Base-by-base conservation (phyloP, 2,329 filamentous ascomycete species). In the Claviceps sp. region DNA sequence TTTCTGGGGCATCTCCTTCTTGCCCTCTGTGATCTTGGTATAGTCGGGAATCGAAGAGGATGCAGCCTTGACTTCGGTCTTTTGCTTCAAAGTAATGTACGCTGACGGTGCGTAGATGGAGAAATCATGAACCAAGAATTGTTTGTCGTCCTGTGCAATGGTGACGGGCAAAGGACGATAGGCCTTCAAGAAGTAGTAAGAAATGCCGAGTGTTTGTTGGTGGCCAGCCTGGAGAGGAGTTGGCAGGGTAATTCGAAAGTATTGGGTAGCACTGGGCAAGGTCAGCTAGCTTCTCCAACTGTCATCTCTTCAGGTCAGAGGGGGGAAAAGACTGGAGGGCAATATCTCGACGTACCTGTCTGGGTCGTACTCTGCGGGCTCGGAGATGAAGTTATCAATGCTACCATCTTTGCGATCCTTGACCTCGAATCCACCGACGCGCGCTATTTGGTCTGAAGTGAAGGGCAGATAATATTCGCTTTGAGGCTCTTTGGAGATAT, bases 1-100 rank as follows among this genome's bases (percentile, higher is more conserved):
- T 72, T 88, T 90, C 66, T 87, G 78, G 1, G 91, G 89, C 57
- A 75, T 78, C 57, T 77, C 72, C 59, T 86, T 80, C 51, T 78
- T 74, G 56, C 79, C 82, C 44, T 77, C 78, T 49, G 54, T 63
- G 18, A 94, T 77, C 57, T 79, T 83, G 51, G 88, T 95, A 69
- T 88, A 95, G 64, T 96, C 88, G 53, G 89, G 86, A 30, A 95
- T 77, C 60, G 87, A 84, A 57, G 78, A 72, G 51, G 81, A 85
- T 47, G 86, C 79, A 60, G 95, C 83, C 74, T 96, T 96, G 70
- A 98, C 71, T 70, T 97, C 95, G 41, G 93, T 97, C 80, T 96
- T 96, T 68, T 98, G 93, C 73, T 95, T 95, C 62, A 79, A 68
- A 14, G 89, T 96, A 18, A 77, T 72, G 72, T 98, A 98, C 55